Evolutionary conservation across 2,329 filamentous ascomycete genomes (phyloP).

Genomic region (Ceratocystis colombiana): DNA sequence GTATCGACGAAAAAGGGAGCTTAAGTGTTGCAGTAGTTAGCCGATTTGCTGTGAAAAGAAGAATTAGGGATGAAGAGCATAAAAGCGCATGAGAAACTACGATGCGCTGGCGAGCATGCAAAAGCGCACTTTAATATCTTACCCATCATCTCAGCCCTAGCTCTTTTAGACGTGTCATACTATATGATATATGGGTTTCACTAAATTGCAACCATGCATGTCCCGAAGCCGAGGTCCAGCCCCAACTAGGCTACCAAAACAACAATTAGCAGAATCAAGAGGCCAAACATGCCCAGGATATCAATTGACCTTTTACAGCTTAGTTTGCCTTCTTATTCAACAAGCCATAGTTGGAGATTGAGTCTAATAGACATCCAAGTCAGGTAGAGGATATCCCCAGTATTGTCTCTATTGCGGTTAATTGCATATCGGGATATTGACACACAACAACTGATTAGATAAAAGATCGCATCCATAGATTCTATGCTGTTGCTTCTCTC

Average conservation of each 20-base stretch:
- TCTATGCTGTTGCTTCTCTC: too few species aligned
- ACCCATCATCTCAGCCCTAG: not conserved
- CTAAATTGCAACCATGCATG: not conserved
- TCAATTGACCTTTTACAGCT: too few species aligned
- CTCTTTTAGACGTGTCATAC: not conserved
- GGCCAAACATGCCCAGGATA: not conserved
- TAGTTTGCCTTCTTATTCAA: too few species aligned
- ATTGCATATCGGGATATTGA: not conserved
- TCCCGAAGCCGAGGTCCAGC: not conserved
- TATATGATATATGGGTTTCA: not conserved
- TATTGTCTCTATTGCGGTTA: not conserved
- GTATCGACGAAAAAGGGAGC: not conserved
- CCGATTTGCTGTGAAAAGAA: not conserved
- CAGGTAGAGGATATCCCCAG: too few species aligned
- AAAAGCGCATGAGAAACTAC: not conserved
- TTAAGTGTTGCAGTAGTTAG: not conserved
- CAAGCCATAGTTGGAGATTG: not conserved
- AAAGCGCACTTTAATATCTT: not conserved
- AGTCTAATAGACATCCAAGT: not conserved
- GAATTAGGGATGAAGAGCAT: not conserved
- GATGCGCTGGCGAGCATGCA: not conserved
- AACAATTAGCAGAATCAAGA: not conserved
- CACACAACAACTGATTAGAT: not conserved
- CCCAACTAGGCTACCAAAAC: not conserved
- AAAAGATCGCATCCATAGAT: too few species aligned